Base-by-base conservation (phyloP, 106 monocot genomes). In the Vanilla planifolia region DNA sequence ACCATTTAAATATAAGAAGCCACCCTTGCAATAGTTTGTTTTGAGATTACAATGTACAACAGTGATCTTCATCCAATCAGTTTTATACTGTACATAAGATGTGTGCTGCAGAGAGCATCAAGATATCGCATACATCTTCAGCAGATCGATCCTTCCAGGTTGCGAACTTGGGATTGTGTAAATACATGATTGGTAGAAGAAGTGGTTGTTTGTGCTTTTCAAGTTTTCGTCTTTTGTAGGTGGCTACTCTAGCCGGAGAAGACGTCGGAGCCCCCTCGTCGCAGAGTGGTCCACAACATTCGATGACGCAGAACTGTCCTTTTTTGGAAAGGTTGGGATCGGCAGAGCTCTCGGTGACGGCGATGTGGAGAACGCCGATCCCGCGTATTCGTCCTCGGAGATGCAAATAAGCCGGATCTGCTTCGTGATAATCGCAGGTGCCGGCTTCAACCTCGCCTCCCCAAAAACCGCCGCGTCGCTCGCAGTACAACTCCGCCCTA, bases 281-380 rank as follows among this genome's bases (percentile, higher is more conserved):
- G 64, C 51, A 32, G 51, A 51, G 1, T 25, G 25, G 7, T 56
- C 55, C 25, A 42, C 33, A 4, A 9, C 35, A 3, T 2, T 8
- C n/a, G 26, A 0, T 3, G 15, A 9, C 11, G 43, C 7, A 17
- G 6, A 23, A 21, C 33, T 33, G n/a, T n/a, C n/a, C n/a, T n/a
- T n/a, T 52, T n/a, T 53, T 39, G 39, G 53, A 17, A 66, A 52
- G 0, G 23, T 37, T 37, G 65, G 53, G 5, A 66, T 5, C 29
- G 63, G 63, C 63, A 63, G 20, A 45, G 45, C n/a, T 33, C 30
- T 34, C 29, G 63, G 63, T 7, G 63, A 33, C 46, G 63, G 63
- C 47, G 63, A 63, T 22, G 2, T 65, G 50, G 51, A 50, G 36
- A 65, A 51, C 48, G 64, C 64, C 16, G 64, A 65, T 33, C 64